Evolutionary conservation across 2,329 filamentous ascomycete species (phyloP), one percentile per base, ranked within the genome.

Genomic region (Colletotrichum nymphaeae): DNA sequence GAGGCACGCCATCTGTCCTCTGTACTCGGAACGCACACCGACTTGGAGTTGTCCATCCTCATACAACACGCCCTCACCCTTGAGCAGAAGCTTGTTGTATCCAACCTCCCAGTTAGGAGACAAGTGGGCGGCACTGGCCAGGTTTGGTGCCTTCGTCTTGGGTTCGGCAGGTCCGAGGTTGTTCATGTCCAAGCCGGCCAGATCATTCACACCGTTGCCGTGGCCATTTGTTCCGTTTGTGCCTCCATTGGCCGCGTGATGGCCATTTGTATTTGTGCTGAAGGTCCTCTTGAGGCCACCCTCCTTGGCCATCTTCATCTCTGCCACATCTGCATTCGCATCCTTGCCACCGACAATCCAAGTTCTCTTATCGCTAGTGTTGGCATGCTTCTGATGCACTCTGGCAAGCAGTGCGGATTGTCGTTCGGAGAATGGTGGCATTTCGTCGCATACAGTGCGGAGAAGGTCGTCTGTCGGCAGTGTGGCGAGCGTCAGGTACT

Each of bases 341-440:
- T 97, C 95, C 84, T 98, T 98, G 73, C 95, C 96, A 75, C 96
- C 96, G n/a, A 98, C 94, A 30, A 98, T 93, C 97, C 97, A 99
- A 1, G 97, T 98, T 74, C 96, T 91, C 85, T 97, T 97, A 82
- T 99, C 97, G 80, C 94, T 97, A 16, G 95, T 97, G 74, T 93
- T 94, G 60, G 93, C 94, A 79, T 97, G 95, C 85, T 97, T 98
- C 83, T 98, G 95, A 83, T 99, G 96, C 63, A 99, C 88, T 71
- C 97, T 90, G 52, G 96, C 98, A 12, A 99, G 87, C 32, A 99
- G 87, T 1, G 97, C 96, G 5, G 97, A 98, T 72, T 97, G 93
- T 73, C 97, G 89, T 82, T 99, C 95, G 0, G 97, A 97, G 84
- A 98, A 99, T 0, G 97, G 95, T 2, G 97, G 97, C 97, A 99